Conservation (phyloP, 2,329 filamentous ascomycete genomes). For the Xylaria multiplex region DNA sequence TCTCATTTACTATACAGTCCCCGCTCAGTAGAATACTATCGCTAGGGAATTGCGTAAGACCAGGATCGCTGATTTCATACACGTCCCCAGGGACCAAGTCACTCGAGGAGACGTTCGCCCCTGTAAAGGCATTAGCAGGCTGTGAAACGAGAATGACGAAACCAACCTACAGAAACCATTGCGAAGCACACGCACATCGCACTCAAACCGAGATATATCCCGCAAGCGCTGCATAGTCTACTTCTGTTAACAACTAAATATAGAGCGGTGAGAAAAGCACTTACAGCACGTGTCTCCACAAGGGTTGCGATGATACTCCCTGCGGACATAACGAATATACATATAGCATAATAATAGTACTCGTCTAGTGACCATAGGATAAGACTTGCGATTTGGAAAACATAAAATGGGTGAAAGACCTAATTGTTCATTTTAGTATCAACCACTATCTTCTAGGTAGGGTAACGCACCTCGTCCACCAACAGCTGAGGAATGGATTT, state of each 20-base stretch:
- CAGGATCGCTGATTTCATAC: slow-evolving; percentile 96
- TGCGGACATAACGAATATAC: slow-evolving; percentile 94
- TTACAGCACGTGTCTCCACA: slow-evolving; percentile 84
- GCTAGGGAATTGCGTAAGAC: slow-evolving; percentile 85
- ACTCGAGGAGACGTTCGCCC: slow-evolving; percentile 84
- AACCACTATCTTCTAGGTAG: not conserved
- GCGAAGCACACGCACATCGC: slow-evolving; percentile 90
- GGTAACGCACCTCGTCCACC: slow-evolving; percentile 77
- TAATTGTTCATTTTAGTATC: slow-evolving; percentile 50
- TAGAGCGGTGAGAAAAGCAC: slow-evolving; percentile 41
- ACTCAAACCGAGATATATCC: slow-evolving; percentile 94
- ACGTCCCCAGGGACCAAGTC: slow-evolving; percentile 96
- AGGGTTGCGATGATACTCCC: slow-evolving; percentile 91
- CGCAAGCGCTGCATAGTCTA: slow-evolving; percentile 88
- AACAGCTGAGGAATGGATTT: slow-evolving; percentile 86
- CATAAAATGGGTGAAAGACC: slow-evolving; percentile 97
- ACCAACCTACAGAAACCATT: slow-evolving; percentile 84
- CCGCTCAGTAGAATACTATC: slow-evolving; percentile 91
- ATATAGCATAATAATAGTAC: slow-evolving; percentile 97
- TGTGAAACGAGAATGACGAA: slow-evolving; percentile 1
- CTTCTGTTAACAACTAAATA: slow-evolving; percentile 31
- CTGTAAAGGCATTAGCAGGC: slow-evolving; percentile 54
- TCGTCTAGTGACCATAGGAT: slow-evolving; percentile 94
- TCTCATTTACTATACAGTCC: slow-evolving; percentile 98
- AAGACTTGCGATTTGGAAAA: slow-evolving; percentile 96